A percentile compares a stretch with the other conserved stretches of the same genome.
Conservation (phyloP, 441 rosid species). For the Aleurites moluccanus region DNA sequence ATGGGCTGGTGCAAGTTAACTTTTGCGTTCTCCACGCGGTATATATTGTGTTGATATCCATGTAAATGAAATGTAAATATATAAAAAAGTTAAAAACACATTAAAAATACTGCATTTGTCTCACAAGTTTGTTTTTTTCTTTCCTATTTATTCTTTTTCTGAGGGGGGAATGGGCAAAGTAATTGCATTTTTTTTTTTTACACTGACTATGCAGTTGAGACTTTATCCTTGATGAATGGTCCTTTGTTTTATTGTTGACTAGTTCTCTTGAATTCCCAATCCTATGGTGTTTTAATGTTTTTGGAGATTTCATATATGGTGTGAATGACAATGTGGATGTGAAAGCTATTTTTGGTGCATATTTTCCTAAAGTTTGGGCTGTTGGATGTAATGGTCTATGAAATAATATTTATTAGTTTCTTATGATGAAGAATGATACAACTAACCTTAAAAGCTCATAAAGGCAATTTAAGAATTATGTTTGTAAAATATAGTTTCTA, state of each 20-base stretch:
- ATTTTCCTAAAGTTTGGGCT: neutral
- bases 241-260: neutral
- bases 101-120: neutral
- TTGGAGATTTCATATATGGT: neutral
- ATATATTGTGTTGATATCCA: slow-evolving; percentile 2
- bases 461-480: neutral
- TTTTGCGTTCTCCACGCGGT: neutral
- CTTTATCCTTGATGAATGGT: neutral
- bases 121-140: neutral
- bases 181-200: neutral
- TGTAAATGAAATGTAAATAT: neutral
- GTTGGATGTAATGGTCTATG: neutral
- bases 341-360: neutral
- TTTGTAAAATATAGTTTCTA: neutral
- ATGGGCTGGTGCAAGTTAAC: slow-evolving; percentile 15
- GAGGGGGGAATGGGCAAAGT: neutral
- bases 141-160: neutral
- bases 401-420: neutral
- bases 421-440: neutral
- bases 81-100: neutral
- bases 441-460: neutral
- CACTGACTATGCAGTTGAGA: neutral
- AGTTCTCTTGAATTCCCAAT: neutral
- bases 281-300: neutral
- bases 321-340: neutral